phyloP scores from a whole-genome alignment of 2,329 filamentous ascomycete species.

The Magnaporthales sp. region DNA sequence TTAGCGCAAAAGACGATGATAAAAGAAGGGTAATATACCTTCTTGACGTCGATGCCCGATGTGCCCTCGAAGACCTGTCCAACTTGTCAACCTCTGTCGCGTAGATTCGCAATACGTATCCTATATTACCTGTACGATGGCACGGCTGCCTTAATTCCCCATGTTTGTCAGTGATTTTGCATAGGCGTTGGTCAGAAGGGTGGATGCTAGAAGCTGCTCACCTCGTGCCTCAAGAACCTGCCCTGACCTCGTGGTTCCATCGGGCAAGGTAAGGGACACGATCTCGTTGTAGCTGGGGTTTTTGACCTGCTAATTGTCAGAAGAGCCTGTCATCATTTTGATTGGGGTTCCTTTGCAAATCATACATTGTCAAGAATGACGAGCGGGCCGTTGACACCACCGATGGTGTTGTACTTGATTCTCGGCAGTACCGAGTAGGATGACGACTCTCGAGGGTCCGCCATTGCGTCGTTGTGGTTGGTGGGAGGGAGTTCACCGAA shows the following conservation, averaged over 20 bases:
- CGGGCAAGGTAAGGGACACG: constrained; percentile 87
- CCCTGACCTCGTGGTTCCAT: constrained; percentile 87
- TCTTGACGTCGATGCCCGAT: constrained; percentile 96
- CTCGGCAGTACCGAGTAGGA: constrained; percentile 52
- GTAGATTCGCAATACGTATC: background rate
- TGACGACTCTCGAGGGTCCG: constrained; percentile 49
- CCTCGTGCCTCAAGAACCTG: constrained; percentile 97
- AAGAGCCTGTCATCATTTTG: background rate
- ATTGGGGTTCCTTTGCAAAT: constrained; percentile 5
- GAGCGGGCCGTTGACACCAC: constrained; percentile 94
- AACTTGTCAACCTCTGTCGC: constrained; percentile 17
- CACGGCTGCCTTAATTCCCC: constrained; percentile 64
- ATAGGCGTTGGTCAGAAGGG: background rate
- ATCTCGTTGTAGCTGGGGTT: constrained; percentile 97
- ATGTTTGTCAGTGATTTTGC: background rate
- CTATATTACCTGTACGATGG: constrained; percentile 78
- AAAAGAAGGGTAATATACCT: constrained; percentile 51
- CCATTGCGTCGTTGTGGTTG: constrained; percentile 28
- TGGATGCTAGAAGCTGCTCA: constrained; percentile 29
- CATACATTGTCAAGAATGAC: constrained; percentile 94
- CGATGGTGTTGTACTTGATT: constrained; percentile 95
- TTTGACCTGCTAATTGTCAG: constrained; percentile 64
- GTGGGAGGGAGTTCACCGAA: background rate
- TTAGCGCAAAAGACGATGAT: background rate
- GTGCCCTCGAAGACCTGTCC: constrained; percentile 92